Percentiles rank a stretch among this genome's conserved stretches.
Evolutionary conservation across 2,329 filamentous ascomycete genomes (phyloP).

Genomic region (Curvularia lunata): DNA sequence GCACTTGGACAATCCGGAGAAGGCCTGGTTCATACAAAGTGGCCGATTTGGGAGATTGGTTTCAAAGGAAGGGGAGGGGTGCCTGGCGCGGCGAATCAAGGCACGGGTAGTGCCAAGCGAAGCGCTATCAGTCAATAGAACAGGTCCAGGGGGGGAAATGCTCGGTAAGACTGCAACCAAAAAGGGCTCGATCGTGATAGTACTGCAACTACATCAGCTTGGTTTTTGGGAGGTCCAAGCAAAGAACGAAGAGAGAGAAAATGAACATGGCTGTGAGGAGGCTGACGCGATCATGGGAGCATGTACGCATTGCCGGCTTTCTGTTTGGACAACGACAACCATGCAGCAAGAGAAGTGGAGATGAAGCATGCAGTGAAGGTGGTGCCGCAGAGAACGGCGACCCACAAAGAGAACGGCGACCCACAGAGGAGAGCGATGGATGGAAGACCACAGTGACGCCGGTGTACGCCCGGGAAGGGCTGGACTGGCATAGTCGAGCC

Average conservation of each 20-base stretch:
- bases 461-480: constrained; percentile 6
- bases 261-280: not conserved
- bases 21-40: constrained; percentile 5
- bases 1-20: constrained; percentile 2
- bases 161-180: constrained; percentile 6
- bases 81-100: constrained; percentile 10
- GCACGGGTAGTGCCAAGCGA: constrained; percentile 7
- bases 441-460: not conserved
- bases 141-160: not conserved
- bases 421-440: too few relatives aligned
- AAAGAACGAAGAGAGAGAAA: not conserved
- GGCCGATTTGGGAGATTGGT: constrained; percentile 5
- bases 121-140: constrained; percentile 16
- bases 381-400: not conserved
- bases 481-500: constrained; percentile 6
- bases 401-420: not conserved
- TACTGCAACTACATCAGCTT: not conserved
- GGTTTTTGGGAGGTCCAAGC: not conserved
- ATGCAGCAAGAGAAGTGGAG: not conserved
- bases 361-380: not conserved
- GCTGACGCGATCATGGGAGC: not conserved
- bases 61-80: constrained; percentile 2
- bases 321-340: not conserved
- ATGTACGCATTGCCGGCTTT: not conserved
- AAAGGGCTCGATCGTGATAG: constrained; percentile 4